These are phyloP conservation scores for Skeletonema potamos DNA, from an alignment of 108 stramenopile genomes.

Conservation along the genomic window DNA sequence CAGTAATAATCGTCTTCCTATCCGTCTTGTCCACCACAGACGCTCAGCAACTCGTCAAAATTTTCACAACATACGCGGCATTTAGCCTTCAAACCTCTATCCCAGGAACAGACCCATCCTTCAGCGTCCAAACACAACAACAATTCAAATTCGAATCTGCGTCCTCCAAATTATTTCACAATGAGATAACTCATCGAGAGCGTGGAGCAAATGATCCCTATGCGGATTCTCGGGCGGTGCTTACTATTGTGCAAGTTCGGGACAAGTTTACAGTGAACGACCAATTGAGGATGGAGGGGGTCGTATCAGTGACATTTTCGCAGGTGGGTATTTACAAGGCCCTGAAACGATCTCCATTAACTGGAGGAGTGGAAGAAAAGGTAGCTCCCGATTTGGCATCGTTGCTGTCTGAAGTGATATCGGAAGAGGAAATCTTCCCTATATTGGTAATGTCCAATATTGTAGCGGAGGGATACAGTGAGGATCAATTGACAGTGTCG, in stretches of 20 bases:
- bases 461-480: constrained; percentile 1
- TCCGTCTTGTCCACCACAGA: background rate
- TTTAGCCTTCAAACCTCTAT: constrained; percentile 8
- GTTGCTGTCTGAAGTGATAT: background rate
- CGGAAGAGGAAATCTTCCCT: constrained; percentile 1
- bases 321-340: constrained; percentile 20
- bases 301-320: constrained; percentile 35
- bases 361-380: constrained; percentile 1
- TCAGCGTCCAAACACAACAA: constrained; percentile 3
- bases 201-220: background rate
- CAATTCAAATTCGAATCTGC: constrained; percentile 36
- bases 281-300: constrained; percentile 4
- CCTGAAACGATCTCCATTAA: background rate
- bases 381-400: constrained; percentile 8
- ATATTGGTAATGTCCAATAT: constrained; percentile 4
- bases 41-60: constrained; percentile 11
- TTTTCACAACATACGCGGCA: constrained; percentile 18
- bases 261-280: background rate
- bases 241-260: constrained; percentile 1
- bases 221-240: constrained; percentile 1
- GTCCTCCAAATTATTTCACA: constrained; percentile 27
- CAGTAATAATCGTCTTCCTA: background rate
- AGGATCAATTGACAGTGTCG: background rate
- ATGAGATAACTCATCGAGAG: background rate
- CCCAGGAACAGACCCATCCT: background rate